These are phyloP conservation scores for Rozella allomycis DNA, from an alignment of 371 early-diverging fungal genomes.

Conservation along the genomic window DNA sequence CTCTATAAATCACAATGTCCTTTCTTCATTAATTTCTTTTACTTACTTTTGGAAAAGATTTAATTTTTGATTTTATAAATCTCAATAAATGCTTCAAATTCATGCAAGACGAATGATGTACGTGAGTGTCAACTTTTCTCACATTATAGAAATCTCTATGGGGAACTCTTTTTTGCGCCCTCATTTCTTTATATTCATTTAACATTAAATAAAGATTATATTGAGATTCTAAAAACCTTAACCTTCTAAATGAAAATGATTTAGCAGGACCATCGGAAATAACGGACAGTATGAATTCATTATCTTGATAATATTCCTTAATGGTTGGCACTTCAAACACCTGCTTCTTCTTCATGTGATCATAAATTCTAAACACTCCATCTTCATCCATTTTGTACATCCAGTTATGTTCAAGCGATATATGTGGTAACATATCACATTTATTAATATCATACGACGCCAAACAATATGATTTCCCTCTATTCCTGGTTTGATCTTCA, in stretches of 20 bases:
- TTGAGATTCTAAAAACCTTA: constrained; percentile 79
- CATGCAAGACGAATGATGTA: constrained; percentile 92
- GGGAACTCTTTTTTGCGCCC: constrained; percentile 78
- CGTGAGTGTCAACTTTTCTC: constrained; percentile 95
- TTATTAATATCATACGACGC: constrained; percentile 29
- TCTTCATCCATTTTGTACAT: constrained; percentile 7
- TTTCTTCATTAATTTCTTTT: not conserved
- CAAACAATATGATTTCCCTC: constrained; percentile 2
- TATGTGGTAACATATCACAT: constrained; percentile 25
- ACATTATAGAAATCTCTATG: constrained; percentile 97
- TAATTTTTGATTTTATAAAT: constrained; percentile 89
- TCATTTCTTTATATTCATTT: constrained; percentile 82
- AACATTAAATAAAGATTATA: constrained; percentile 80
- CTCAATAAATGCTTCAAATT: constrained; percentile 94
- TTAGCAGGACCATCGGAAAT: constrained; percentile 89
- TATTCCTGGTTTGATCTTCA: constrained; percentile 2
- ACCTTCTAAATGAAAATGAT: constrained; percentile 74
- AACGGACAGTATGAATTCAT: constrained; percentile 56
- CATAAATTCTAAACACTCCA: constrained; percentile 3
- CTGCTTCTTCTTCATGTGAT: constrained; percentile 9
- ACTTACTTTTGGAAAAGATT: constrained; percentile 47
- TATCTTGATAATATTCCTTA: constrained; percentile 68
- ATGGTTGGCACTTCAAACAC: constrained; percentile 41
- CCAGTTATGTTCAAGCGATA: not conserved
- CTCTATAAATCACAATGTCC: constrained; percentile 20